phyloP scores from a whole-genome alignment of 331 rosid species.

The Malus hybrid region DNA sequence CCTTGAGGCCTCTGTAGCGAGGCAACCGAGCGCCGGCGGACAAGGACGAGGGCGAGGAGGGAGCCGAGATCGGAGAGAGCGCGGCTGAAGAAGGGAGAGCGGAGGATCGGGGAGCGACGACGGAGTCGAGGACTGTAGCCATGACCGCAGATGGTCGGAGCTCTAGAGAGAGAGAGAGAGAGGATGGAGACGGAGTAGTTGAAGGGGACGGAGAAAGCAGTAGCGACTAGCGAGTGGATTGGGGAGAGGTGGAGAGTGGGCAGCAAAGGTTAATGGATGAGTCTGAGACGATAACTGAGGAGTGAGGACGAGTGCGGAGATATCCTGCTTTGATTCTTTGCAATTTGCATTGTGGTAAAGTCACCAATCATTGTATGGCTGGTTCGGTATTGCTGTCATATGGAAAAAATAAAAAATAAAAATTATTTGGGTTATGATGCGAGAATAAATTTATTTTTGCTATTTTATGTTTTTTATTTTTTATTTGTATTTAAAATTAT shows the following conservation, averaged over 20 bases:
- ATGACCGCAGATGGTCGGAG: constrained; percentile 48
- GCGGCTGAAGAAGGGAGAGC: constrained; percentile 11
- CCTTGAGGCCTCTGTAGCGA: constrained; percentile 48
- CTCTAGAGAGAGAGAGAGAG: constrained; percentile 1
- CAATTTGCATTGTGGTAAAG: not conserved
- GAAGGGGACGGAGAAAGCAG: not conserved
- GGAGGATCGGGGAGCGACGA: constrained; percentile 46
- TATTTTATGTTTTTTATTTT: too few species aligned
- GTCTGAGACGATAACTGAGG: not conserved
- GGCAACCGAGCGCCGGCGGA: constrained; percentile 34
- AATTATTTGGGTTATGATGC: too few species aligned
- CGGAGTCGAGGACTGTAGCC: constrained; percentile 60
- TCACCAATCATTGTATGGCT: not conserved
- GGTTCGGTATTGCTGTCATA: too few species aligned
- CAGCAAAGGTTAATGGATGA: not conserved
- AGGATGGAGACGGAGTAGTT: not conserved
- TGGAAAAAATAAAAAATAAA: too few species aligned
- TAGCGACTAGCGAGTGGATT: not conserved
- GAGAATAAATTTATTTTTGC: too few species aligned
- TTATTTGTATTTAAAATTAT: too few species aligned
- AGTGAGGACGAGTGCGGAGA: not conserved
- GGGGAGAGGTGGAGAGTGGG: not conserved
- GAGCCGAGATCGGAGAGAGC: constrained; percentile 21
- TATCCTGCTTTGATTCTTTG: not conserved
- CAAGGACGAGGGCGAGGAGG: constrained; percentile 31